Evolutionary conservation across 2,329 filamentous ascomycete species (phyloP).

Genomic region (Fusarium oligoseptatum): DNA sequence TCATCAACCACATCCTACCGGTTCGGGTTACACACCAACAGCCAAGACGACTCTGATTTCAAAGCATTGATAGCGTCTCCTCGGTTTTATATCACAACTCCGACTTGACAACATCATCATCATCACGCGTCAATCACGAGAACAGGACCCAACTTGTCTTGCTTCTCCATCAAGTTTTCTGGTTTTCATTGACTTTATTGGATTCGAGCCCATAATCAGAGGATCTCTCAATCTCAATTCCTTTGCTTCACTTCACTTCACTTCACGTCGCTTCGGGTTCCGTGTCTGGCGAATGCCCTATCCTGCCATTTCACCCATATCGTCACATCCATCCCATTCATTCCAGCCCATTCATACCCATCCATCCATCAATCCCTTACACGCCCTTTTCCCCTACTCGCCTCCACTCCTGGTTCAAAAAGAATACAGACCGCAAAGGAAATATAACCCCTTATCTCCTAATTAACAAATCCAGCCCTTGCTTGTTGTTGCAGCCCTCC

Average conservation of each 20-base stretch:
- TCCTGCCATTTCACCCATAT: conserved; percentile 37
- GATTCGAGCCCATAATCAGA: conserved; percentile 35
- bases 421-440: conserved; percentile 48
- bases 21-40: conserved; percentile 2
- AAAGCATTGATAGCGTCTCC: background rate
- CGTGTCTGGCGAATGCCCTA: conserved; percentile 37
- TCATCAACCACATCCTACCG: background rate
- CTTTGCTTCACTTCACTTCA: conserved; percentile 2
- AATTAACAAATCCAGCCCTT: conserved; percentile 45
- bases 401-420: conserved; percentile 27
- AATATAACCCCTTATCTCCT: conserved; percentile 42
- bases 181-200: conserved; percentile 44
- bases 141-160: background rate
- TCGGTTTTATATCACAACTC: conserved; percentile 1
- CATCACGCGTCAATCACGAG: background rate
- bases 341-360: conserved; percentile 20
- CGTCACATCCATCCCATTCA: conserved; percentile 11
- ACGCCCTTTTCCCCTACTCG: conserved; percentile 33
- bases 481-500: conserved; percentile 41
- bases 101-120: background rate
- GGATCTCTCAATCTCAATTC: conserved; percentile 46
- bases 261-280: conserved; percentile 14
- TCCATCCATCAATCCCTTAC: background rate
- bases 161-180: conserved; percentile 40
- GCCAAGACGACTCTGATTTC: conserved; percentile 1